Evolutionary conservation across 2,329 filamentous ascomycete genomes (phyloP).

Genomic region (Colletotrichum caudatum): DNA sequence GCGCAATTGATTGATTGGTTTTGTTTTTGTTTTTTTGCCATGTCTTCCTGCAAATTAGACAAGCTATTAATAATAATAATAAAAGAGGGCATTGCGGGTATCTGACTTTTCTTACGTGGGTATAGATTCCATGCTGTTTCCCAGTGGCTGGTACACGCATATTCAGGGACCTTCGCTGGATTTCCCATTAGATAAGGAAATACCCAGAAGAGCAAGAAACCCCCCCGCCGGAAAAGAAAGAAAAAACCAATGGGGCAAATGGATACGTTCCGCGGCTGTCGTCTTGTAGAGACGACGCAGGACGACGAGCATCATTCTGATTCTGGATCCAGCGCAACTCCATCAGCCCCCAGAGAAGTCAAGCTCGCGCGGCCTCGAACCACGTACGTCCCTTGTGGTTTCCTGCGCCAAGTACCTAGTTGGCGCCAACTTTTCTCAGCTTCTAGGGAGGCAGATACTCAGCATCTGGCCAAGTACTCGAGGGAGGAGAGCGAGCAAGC

Average conservation of each 20-base stretch:
- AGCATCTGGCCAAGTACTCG: slow-evolving; percentile 18
- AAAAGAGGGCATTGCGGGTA: slow-evolving; percentile 23
- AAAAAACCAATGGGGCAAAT: slow-evolving; percentile 13
- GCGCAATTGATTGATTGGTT: not conserved
- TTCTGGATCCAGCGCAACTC: slow-evolving; percentile 25
- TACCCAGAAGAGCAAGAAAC: no score
- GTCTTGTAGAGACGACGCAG: slow-evolving; percentile 22
- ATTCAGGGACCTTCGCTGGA: slow-evolving; percentile 15
- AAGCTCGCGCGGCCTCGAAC: slow-evolving; percentile 16
- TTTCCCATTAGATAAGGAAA: not conserved
- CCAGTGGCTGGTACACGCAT: not conserved
- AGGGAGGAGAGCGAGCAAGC: not conserved
- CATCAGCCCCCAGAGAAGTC: slow-evolving; percentile 11
- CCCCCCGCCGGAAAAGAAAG: not conserved
- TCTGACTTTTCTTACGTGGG: slow-evolving; percentile 17
- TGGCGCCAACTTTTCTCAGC: not conserved
- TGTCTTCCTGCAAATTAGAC: not conserved
- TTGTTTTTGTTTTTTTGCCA: not conserved
- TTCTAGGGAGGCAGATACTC: slow-evolving; percentile 22
- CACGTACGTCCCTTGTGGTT: slow-evolving; percentile 6
- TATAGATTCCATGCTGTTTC: not conserved
- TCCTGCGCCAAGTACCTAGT: not conserved
- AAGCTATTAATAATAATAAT: not conserved
- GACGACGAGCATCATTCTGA: slow-evolving; percentile 23
- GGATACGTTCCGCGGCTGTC: slow-evolving; percentile 37